Evolutionary conservation across 2,329 filamentous ascomycete species (phyloP), one percentile per base, ranked within the genome.

Genomic region (Paramyrothecium roridum): DNA sequence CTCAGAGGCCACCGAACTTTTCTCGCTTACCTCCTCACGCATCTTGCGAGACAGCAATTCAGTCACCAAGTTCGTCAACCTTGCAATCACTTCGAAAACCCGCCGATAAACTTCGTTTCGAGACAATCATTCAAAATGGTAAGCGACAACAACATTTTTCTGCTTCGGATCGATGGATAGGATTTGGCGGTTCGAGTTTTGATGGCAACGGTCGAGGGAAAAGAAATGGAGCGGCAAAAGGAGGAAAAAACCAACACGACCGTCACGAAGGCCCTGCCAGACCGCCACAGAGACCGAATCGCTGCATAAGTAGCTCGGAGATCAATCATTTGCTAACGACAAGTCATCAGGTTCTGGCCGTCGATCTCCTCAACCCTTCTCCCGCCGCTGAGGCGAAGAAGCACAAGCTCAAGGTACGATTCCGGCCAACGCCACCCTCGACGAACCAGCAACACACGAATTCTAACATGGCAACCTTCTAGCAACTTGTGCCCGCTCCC

Each of bases 321-420:
- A 10, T 30, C 26, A 30, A 30, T 30, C 6, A 10, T 30, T 43
- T 19, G 12, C 37, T 43, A 43, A 43, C 37, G 37, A 19, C 37
- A 43, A 17, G 6, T 43, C 37, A 30, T 4, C 76, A 98, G 95
- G 93, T 98, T 96, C 92, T 99, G 89, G 95, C 95, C 80, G 91
- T 98, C 86, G 95, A 99, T 87, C 93, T 99, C 75, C 89, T 99
- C 82, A 98, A 99, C 91, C 95, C 95, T 76, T 90, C 90, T 77
- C 90, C 93, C 81, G 91, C 91, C 81, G 88, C 93, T 80, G 95
- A 99, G 90, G 92, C 92, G 76, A 91, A 92, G 85, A 98, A 98
- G 90, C 95, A 99, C 91, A 99, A 99, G 91, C 91, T 99, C 80
- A 99, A 99, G 92, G 92, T 96, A 91, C 67, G 69, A 66, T 58